phyloP scores from a whole-genome alignment of 352 stramenopile species.

The Phytophthora aleatoria region DNA sequence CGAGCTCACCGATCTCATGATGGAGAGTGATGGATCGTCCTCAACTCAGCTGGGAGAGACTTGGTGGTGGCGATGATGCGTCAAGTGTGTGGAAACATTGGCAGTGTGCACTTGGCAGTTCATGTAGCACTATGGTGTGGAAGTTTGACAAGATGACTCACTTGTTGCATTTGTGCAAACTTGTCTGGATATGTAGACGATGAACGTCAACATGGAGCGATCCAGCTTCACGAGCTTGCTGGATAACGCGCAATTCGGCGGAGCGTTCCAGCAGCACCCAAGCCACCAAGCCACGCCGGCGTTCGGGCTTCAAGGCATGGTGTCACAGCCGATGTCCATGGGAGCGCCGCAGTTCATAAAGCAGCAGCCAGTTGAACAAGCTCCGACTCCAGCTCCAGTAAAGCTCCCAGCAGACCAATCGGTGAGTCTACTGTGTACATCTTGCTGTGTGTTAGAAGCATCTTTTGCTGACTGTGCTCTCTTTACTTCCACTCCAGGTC shows the following conservation, averaged over 20 bases:
- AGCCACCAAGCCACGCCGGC: slow-evolving; percentile 25
- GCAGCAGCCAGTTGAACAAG: slow-evolving; percentile 22
- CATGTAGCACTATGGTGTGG: background rate
- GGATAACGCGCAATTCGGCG: slow-evolving; percentile 36
- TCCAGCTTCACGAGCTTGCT: slow-evolving; percentile 39
- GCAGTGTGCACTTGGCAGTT: background rate
- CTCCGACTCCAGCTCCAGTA: slow-evolving; percentile 10
- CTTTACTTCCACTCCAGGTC: slow-evolving; percentile 18
- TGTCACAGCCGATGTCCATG: slow-evolving; percentile 32
- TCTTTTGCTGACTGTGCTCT: slow-evolving; percentile 10
- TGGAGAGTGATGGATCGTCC: slow-evolving; percentile 12
- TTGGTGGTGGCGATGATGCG: slow-evolving; percentile 2
- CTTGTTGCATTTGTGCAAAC: slow-evolving; percentile 32
- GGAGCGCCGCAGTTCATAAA: slow-evolving; percentile 28
- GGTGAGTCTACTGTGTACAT: slow-evolving; percentile 15
- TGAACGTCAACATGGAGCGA: slow-evolving; percentile 51
- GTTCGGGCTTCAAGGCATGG: slow-evolving; percentile 32
- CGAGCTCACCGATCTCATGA: slow-evolving; percentile 18
- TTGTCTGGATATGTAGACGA: slow-evolving; percentile 38
- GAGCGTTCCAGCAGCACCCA: slow-evolving; percentile 30
- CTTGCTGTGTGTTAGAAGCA: background rate
- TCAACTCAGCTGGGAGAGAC: slow-evolving; percentile 8
- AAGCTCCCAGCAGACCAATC: slow-evolving; percentile 33
- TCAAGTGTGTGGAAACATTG: background rate
- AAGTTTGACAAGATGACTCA: slow-evolving; percentile 28